Evolutionary conservation across 179 eudicot species (phyloP).

Genomic region (Monotropa hypopitys): DNA sequence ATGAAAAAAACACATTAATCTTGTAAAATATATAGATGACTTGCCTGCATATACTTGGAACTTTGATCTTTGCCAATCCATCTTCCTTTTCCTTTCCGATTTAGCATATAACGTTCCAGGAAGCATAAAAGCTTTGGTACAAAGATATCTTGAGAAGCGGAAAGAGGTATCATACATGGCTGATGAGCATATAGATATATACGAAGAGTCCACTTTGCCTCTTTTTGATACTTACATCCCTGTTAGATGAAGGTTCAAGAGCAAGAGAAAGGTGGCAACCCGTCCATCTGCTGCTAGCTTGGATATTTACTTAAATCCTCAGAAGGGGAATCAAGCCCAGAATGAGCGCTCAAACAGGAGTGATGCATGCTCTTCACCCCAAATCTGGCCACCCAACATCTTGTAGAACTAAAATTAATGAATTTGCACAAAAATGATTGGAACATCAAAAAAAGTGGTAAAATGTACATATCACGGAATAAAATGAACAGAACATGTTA

Average conservation of each 20-base stretch:
- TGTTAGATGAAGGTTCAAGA: slow-evolving; percentile 82
- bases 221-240: slow-evolving; percentile 24
- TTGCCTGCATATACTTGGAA: background rate
- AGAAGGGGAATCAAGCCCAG: slow-evolving; percentile 27
- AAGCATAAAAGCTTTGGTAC: slow-evolving; percentile 73
- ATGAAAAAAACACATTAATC: background rate
- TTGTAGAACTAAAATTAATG: too few relatives aligned
- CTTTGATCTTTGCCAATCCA: background rate
- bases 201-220: slow-evolving; percentile 5
- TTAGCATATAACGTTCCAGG: slow-evolving; percentile 54
- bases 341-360: slow-evolving; percentile 31
- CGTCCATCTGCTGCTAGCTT: slow-evolving; percentile 40
- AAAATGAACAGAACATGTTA: too few relatives aligned
- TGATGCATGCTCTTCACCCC: slow-evolving; percentile 35
- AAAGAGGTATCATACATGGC: slow-evolving; percentile 59
- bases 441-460: too few relatives aligned
- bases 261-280: slow-evolving; percentile 52
- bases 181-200: slow-evolving; percentile 5
- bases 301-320: slow-evolving; percentile 56
- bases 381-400: slow-evolving; percentile 36
- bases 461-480: too few relatives aligned
- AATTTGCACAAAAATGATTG: too few relatives aligned
- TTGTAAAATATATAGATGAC: background rate
- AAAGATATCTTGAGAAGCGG: slow-evolving; percentile 71
- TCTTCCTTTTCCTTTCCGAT: slow-evolving; percentile 8